Evolutionary conservation across 192 early-diverging fungal genomes (phyloP), one percentile per base, ranked within the genome.

Genomic region (Haplosporangium gracile): DNA sequence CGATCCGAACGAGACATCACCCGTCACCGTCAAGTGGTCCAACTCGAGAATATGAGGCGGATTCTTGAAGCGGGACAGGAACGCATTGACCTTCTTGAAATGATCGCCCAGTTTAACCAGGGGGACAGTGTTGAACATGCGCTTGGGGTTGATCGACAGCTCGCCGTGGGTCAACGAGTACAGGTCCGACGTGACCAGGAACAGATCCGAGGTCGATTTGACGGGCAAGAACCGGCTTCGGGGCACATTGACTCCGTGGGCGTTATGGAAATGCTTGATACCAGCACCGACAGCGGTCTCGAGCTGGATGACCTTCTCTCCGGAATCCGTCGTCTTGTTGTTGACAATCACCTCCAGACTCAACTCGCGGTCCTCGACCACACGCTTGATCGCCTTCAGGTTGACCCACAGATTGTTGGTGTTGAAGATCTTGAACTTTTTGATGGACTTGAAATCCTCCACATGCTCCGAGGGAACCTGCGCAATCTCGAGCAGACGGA

Each of bases 391-490:
- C 38, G 96, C 95, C 91, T 95, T 95, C 51, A 96, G 89, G 82
- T 92, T 95, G 76, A 96, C 94, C 95, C 96, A 97, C 85, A 96
- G 80, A 88, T 97, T 97, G 91, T 96, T 97, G 73, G 98, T 99
- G 93, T 99, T 99, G 92, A 99, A 99, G 88, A 99, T 98, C 94
- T 98, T 97, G 94, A 99, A 99, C 91, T 99, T 99, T 89, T 99
- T 99, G 91, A 99, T 93, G 69, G 95, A 96, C 90, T 99, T 99
- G 88, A 99, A 99, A 83, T 99, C 99, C 85, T 99, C 97, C 22
- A 98, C 95, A 81, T 98, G 96, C 76, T 97, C 97, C 75, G 94
- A 88, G 38, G 99, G 97, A n/a, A 99, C 99, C 91, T 99, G 99
- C 15, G 99, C 99, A 87, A 99, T 97, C 91, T 99, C 99, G 13